A percentile compares a stretch with the other conserved stretches of the same genome.
These are phyloP conservation scores for Dillenia suffruticosa DNA, from an alignment of 164 flowering plant species.

Conservation along the genomic window DNA sequence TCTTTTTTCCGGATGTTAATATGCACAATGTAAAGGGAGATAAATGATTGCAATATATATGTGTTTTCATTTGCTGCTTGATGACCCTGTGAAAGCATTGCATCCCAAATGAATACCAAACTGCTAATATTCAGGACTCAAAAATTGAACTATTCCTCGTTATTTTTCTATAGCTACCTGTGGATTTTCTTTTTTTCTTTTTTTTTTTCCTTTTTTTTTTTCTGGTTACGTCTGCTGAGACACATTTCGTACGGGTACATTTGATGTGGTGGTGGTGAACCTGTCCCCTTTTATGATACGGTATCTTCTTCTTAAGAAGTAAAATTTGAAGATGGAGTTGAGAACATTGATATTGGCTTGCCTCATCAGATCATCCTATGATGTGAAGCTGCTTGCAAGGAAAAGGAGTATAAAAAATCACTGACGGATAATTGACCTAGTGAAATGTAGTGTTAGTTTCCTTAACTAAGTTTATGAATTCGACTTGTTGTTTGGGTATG, in stretches of 20 bases:
- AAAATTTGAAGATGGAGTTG: slow-evolving; percentile 87
- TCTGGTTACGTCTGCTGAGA: not conserved
- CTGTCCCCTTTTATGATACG: slow-evolving; percentile 84
- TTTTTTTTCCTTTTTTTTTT: not conserved
- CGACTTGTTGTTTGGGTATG: too few species aligned
- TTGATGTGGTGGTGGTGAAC: slow-evolving; percentile 94
- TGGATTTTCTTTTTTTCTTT: not conserved
- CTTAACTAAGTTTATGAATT: too few species aligned
- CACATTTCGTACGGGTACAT: slow-evolving; percentile 51
- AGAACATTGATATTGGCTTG: slow-evolving; percentile 90
- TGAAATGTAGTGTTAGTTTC: too few species aligned
- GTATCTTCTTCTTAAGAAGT: slow-evolving; percentile 69
- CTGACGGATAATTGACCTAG: too few species aligned
- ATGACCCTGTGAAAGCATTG: too few species aligned
- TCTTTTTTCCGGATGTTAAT: too few species aligned
- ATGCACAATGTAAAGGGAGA: too few species aligned
- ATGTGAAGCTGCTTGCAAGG: not conserved
- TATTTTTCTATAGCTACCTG: too few species aligned
- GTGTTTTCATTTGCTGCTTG: too few species aligned
- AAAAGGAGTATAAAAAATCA: not conserved
- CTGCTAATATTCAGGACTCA: too few species aligned
- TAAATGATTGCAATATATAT: too few species aligned
- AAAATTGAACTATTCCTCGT: too few species aligned
- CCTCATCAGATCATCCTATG: not conserved
- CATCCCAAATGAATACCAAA: slow-evolving; percentile 35